A percentile compares a stretch with the other conserved stretches of the same genome.
Evolutionary conservation across 768 basidiomycete genomes (phyloP).

Genomic region (Dictyophora rubrovolvata): DNA sequence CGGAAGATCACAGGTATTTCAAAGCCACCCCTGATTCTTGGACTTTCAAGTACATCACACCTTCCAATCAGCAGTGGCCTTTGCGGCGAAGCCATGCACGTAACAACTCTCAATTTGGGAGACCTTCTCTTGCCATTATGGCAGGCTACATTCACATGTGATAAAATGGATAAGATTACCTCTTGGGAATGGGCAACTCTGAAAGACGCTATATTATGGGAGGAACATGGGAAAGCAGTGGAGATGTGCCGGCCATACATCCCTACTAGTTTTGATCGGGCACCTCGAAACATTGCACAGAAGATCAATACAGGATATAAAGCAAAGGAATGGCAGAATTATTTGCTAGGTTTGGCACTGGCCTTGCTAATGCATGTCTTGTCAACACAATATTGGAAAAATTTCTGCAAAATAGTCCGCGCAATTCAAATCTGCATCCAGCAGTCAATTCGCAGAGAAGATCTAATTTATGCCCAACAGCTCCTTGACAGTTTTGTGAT

Average conservation of each 20-base stretch:
- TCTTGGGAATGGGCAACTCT: too few relatives aligned
- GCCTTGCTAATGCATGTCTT: conserved; percentile 22
- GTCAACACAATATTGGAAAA: conserved; percentile 15
- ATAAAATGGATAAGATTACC: too few relatives aligned
- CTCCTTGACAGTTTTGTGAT: neutral
- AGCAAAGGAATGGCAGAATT: conserved; percentile 18
- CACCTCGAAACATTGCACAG: conserved; percentile 31
- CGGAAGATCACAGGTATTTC: too few relatives aligned
- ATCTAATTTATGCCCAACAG: too few relatives aligned
- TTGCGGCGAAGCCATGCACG: conserved; percentile 30
- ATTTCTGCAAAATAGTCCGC: conserved; percentile 13
- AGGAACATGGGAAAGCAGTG: too few relatives aligned
- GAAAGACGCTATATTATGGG: too few relatives aligned
- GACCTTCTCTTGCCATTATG: conserved; percentile 26
- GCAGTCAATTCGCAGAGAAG: too few relatives aligned
- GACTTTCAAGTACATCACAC: too few relatives aligned
- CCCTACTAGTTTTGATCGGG: too few relatives aligned
- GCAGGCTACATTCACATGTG: conserved; percentile 28
- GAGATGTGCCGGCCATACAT: too few relatives aligned
- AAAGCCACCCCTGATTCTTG: too few relatives aligned
- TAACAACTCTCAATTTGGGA: conserved; percentile 25
- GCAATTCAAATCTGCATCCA: neutral
- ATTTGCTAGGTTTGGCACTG: conserved; percentile 24
- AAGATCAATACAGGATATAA: conserved; percentile 27
- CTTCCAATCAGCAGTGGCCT: conserved; percentile 8